phyloP scores from a whole-genome alignment of 2,329 filamentous ascomycete species.

The Trichoderma brevicompactum region DNA sequence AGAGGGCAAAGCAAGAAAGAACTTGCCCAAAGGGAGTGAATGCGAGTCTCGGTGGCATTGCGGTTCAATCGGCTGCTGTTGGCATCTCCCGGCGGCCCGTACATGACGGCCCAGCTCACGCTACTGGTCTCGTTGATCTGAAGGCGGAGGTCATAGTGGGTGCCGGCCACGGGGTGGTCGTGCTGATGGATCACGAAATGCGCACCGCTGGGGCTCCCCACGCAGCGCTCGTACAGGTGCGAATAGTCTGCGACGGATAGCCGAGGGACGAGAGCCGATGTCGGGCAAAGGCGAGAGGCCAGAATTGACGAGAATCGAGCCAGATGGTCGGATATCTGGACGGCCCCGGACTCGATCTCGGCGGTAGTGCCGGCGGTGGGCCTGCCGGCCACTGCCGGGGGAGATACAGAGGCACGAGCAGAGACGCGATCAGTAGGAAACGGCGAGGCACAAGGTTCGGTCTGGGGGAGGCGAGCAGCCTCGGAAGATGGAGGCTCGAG shows the following conservation, averaged over 20 bases:
- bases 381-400: constrained; percentile 26
- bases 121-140: constrained; percentile 71
- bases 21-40: constrained; percentile 63
- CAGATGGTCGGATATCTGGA: constrained; percentile 46
- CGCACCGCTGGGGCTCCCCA: constrained; percentile 42
- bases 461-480: constrained; percentile 13
- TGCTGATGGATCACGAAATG: constrained; percentile 76
- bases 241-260: constrained; percentile 44
- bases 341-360: constrained; percentile 48
- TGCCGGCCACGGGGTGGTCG: constrained; percentile 70
- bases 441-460: neutral
- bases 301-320: constrained; percentile 46
- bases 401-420: constrained; percentile 12
- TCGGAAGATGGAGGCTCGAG: constrained; percentile 32
- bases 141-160: constrained; percentile 70
- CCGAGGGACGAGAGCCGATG: constrained; percentile 35
- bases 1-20: neutral
- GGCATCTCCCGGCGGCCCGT: constrained; percentile 62
- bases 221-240: constrained; percentile 44
- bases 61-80: constrained; percentile 59
- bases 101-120: constrained; percentile 68
- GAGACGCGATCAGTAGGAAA: constrained; percentile 22
- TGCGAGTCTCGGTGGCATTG: constrained; percentile 65
- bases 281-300: constrained; percentile 36
- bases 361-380: constrained; percentile 38